Base-by-base conservation (phyloP, 768 basidiomycete genomes). In the Collybia mongolica region DNA sequence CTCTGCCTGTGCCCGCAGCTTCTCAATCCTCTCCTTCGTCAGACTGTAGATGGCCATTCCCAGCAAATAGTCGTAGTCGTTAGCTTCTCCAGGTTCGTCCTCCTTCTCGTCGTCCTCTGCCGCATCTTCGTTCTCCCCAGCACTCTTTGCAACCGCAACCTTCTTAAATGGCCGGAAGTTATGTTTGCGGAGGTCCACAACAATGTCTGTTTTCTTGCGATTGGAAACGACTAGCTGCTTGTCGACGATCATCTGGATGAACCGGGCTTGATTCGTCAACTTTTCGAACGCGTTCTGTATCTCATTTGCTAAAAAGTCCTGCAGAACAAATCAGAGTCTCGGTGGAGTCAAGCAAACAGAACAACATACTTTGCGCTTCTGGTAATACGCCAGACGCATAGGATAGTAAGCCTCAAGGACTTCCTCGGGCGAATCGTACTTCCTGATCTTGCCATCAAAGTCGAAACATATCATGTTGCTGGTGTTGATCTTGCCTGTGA, bases 381-480 rank as follows among this genome's bases (percentile, higher is more conserved):
- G 93, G 65, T 99, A 99, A 69, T 82, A 93, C 22, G 90, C 84
- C 55, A 99, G 71, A 14, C 97, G 83, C 49, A 84, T 72, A 22
- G 91, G 89, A 64, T 91, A 99, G 65, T 97, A 99, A 35, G 97
- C 95, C 55, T 91, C 85, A 39, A 98, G 67, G 46, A 99, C 91
- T 57, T 94, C 88, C 63, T 98, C 97, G 0, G 97, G 83, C 0
- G 85, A 80, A 15, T 81, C 73, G 66, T 98, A 98, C 70, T 86
- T 95, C 72, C 86, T 93, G 72, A 99, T 96, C 74, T 96, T 97
- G 58, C 92, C 88, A 15, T 95, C 90, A 53, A 90, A 81, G 68
- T 99, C 96, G 67, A 99, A 99, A 70, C 93, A 94, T 15, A 98
- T 97, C 97, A 99, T 98, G 72, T 99, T 99, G 65, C 83, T 81